Base-by-base conservation (phyloP, 2,329 filamentous ascomycete genomes). In the Boeremia lycopersici region DNA sequence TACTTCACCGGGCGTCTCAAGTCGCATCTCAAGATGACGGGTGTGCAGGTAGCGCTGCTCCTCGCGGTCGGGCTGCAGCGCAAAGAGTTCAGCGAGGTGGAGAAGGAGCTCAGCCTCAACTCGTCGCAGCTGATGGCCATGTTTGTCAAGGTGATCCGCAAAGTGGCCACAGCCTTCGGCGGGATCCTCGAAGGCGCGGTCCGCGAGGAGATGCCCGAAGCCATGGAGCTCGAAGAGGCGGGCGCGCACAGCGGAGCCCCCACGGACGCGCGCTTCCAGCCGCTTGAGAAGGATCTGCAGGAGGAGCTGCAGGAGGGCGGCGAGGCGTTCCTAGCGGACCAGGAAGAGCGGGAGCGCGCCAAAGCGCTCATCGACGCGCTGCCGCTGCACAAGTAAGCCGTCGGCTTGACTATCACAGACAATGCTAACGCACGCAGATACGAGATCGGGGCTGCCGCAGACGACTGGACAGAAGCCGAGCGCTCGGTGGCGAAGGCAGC, bases 61-160 rank as follows among this genome's bases (percentile, higher is more conserved):
- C 83, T 98, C n/a, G 92, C 90, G 6, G 71, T 76, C n/a, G 95
- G 96, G 17, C 79, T 98, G 56, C 96, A 99, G 76, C 86, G 90
- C 63, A 98, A 98, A 79, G 88, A 89, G 34, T 80, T 99, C 26
- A 90, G 95, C 12, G 84, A 85, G 11, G 78, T 97, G 8, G 89
- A 93, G 58, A 86, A 88, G 59, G 95, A 99, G 69, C 77, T 96
- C 3, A 83, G 82, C 7, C 78, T 97, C 6, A 86, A 85, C 0
- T 83, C 86, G 2, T 88, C 87, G 39, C 95, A 98, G 77, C 80
- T 97, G 3, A 81, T 99, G 59, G 93, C 93, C 57, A 96, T 98
- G 89, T 98, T 99, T 76, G 91, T 96, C 74, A 99, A 99, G 81
- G 89, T 96, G 57, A 83, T 97, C 56, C 86, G 92, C 62, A 98